Base-by-base conservation (phyloP, 2,329 filamentous ascomycete genomes). In the Drechmeria coniospora region DNA sequence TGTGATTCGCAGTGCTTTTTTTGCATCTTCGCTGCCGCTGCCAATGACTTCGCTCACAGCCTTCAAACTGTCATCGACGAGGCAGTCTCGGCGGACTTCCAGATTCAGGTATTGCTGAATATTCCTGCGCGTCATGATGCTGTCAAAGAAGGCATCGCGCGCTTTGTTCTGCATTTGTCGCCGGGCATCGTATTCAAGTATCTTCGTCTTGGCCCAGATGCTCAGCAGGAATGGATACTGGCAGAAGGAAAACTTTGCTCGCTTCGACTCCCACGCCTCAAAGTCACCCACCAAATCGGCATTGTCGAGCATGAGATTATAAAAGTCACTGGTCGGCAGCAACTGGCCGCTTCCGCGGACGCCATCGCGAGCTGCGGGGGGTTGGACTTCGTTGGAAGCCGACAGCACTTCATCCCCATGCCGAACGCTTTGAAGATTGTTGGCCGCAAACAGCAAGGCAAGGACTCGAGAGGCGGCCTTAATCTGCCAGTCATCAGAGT, bases 141-240 rank as follows among this genome's bases (percentile, higher is more conserved):
- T 87, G 48, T 86, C 78, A 45, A 93, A 92, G 50, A 92, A 92
- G 3, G 84, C 83, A 45, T 93, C 81, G 27, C 84, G 68, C 8
- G 84, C 84, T 49, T 83, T 87, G 36, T 72, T 74, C 44, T 83
- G 76, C 84, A 93, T 93, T 50, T 93, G 83, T 6, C 84, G 70
- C 36, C 76, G 72, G 6, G 83, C 81, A 50, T 94, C 86, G 43
- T 92, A 71, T 45, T 93, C 83, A 41, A 93, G 61, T 25, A 93
- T 87, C 37, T 78, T 78, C 32, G 90, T 92, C 52, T 94, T 94
- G 16, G 84, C 79, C 61, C 82, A 86, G 37, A 94, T 84, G 35
- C 83, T 92, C 22, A 94, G 62, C 39, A 93, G 75, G 43, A 93
- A 92, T 0, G 86, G 83, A 43, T 92, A 92, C 46, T 92, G 82